Conservation (phyloP, 1,284 basidiomycete genomes). For the Pterulicium gracile region DNA sequence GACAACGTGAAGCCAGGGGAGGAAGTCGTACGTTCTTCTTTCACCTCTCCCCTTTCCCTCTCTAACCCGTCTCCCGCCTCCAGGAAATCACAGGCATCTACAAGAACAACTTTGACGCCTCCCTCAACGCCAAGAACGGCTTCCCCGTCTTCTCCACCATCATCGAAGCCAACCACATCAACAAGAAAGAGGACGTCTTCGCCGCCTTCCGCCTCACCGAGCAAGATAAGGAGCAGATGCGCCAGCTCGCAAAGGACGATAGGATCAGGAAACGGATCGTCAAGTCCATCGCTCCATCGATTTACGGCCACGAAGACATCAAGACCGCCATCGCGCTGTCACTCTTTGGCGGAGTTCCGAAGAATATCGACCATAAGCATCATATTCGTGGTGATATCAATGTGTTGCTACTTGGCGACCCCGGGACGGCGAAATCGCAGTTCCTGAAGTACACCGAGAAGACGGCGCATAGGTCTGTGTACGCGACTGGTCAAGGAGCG, state of each 20-base stretch:
- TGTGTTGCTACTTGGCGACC: slow-evolving; percentile 92
- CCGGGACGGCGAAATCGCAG: slow-evolving; percentile 98
- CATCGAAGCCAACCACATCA: slow-evolving; percentile 95
- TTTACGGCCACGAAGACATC: slow-evolving; percentile 98
- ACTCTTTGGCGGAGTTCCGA: slow-evolving; percentile 87
- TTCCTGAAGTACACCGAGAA: slow-evolving; percentile 99
- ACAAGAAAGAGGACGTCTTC: slow-evolving; percentile 94
- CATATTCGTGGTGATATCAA: slow-evolving; percentile 98
- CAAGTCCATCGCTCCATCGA: slow-evolving; percentile 97
- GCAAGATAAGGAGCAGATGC: slow-evolving; percentile 92
- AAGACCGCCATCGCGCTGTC: slow-evolving; percentile 95
- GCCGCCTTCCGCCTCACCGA: slow-evolving; percentile 94
- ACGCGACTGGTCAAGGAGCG: slow-evolving; percentile 96
- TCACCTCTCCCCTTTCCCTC: background rate
- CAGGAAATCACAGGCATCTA: slow-evolving; percentile 97
- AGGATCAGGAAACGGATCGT: slow-evolving; percentile 94
- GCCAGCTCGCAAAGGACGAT: slow-evolving; percentile 78
- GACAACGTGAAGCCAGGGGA: slow-evolving; percentile 97
- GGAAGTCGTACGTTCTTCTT: slow-evolving; percentile 66
- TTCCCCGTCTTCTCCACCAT: slow-evolving; percentile 99
- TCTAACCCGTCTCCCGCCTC: slow-evolving; percentile 11
- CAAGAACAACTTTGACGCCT: slow-evolving; percentile 97
- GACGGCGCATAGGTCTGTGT: slow-evolving; percentile 95
- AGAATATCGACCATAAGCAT: slow-evolving; percentile 96
- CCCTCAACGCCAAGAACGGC: slow-evolving; percentile 96